Base-by-base conservation (phyloP, 345 rosid genomes). In the Lenwebbia sp. region DNA sequence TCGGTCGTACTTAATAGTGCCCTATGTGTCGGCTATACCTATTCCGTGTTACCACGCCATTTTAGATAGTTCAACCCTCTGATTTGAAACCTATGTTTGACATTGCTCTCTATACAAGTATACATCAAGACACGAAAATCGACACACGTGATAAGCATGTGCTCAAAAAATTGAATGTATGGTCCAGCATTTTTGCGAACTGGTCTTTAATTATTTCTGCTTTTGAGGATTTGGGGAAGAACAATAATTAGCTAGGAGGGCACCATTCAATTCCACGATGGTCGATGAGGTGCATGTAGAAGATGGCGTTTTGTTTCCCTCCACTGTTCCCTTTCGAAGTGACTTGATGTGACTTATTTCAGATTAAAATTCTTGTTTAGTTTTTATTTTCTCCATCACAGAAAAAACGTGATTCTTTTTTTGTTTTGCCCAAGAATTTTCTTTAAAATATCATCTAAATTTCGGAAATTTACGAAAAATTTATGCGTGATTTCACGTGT, bases 1-100 rank as follows among this genome's bases (percentile, higher is more conserved):
- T 4, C 6, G 2, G 5, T 33, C 1, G 11, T 19, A 9, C 25
- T 19, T 4, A 9, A 3, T 9, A 70, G 19, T 0, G 0, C 9
- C 9, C 11, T 37, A 0, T 0, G 57, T 54, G 10, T 7, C 25
- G 57, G 4, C 57, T 21, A 7, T 3, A 21, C 10, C 7, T 19
- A 21, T 21, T 1, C 10, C 19, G 25, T 37, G 4, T 19, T 9
- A 37, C 4, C 4, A 2, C 4, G 41, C 8, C 25, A 2, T 65
- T 33, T 65, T 33, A 4, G 10, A 0, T 19, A 33, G 2, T 22
- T 33, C 19, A 3, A 25, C 4, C 1, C 3, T 65, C 4, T 4
- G 14, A 33, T 17, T 0, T 12, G 0, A 33, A 21, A 7, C 3
- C 6, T 0, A 70, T 19, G 12, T 9, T 0, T 33, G 19, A 17